These are phyloP conservation scores for Candida stauntonica DNA, from an alignment of 805 yeast species.

Conservation along the genomic window DNA sequence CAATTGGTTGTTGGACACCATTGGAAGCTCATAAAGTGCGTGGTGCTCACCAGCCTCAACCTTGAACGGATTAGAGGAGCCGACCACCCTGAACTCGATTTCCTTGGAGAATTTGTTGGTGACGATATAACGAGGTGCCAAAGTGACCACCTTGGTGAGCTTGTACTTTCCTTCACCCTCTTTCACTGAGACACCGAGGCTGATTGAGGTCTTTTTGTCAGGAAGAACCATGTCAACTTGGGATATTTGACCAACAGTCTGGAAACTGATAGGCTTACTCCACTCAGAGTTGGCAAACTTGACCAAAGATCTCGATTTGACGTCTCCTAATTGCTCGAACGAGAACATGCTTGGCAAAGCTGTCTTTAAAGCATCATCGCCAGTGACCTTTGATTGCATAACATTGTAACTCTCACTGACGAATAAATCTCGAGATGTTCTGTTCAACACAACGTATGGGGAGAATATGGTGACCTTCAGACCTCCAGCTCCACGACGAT, in stretches of 20 bases:
- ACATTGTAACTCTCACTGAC: constrained; percentile 52
- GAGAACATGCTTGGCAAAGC: constrained; percentile 79
- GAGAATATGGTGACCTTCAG: constrained; percentile 67
- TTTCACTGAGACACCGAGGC: constrained; percentile 66
- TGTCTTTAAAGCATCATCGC: constrained; percentile 28
- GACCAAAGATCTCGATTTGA: constrained; percentile 61
- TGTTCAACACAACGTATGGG: constrained; percentile 80
- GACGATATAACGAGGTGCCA: constrained; percentile 80
- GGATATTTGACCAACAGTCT: constrained; percentile 80
- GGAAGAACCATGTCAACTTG: constrained; percentile 49
- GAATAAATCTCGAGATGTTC: constrained; percentile 64
- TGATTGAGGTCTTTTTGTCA: constrained; percentile 55
- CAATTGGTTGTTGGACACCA: constrained; percentile 54
- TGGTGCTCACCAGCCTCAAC: constrained; percentile 43
- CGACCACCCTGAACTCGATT: constrained; percentile 62
- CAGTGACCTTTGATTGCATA: constrained; percentile 39
- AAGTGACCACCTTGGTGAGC: constrained; percentile 68
- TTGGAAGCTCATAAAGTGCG: constrained; percentile 64
- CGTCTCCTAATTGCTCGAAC: constrained; percentile 54
- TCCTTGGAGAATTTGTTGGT: constrained; percentile 55
- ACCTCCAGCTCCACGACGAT: constrained; percentile 48
- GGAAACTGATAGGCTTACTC: constrained; percentile 76
- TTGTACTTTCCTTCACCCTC: constrained; percentile 87
- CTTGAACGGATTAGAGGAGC: constrained; percentile 48
- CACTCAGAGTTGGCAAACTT: constrained; percentile 64